Percentiles rank a stretch among this genome's conserved stretches.
Conservation (phyloP, 2,329 filamentous ascomycete genomes). For the Phyllosticta citribraziliensis region DNA sequence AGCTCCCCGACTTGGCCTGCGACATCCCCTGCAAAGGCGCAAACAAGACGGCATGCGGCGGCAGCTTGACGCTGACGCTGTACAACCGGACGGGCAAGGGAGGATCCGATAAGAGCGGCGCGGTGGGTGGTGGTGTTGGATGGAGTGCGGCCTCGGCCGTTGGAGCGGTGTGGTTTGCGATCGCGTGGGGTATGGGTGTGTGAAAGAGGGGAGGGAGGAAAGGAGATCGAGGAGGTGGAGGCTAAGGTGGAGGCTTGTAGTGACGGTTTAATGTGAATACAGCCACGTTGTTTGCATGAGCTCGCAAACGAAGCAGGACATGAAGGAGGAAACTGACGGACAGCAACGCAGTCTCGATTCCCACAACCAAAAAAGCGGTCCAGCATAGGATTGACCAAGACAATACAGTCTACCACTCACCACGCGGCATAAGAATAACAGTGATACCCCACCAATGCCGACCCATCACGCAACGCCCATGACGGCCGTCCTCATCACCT, state of each 20-base stretch:
- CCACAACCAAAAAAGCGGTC: no score
- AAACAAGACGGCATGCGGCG: slow-evolving; percentile 3
- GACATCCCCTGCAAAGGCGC: slow-evolving; percentile 1
- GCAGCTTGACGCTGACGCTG: slow-evolving; percentile 6
- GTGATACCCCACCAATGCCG: not conserved
- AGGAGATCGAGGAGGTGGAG: no score
- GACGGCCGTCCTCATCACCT: not conserved
- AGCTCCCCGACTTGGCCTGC: not conserved
- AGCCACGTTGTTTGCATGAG: no score
- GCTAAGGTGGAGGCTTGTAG: not conserved
- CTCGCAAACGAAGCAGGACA: no score
- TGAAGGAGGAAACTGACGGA: no score
- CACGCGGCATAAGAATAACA: not conserved
- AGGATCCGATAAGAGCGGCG: not conserved
- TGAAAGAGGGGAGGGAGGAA: not conserved
- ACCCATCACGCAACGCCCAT: not conserved
- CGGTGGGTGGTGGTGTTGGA: not conserved
- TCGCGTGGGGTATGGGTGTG: not conserved
- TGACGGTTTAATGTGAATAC: not conserved
- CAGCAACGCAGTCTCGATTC: no score
- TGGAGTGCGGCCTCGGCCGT: not conserved
- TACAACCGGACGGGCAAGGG: slow-evolving; percentile 3
- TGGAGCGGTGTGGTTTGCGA: not conserved
- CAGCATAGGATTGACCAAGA: no score
- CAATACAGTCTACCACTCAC: no score